Base-by-base conservation (phyloP, 2,329 filamentous ascomycete species). In the Fusarium mangiferae region DNA sequence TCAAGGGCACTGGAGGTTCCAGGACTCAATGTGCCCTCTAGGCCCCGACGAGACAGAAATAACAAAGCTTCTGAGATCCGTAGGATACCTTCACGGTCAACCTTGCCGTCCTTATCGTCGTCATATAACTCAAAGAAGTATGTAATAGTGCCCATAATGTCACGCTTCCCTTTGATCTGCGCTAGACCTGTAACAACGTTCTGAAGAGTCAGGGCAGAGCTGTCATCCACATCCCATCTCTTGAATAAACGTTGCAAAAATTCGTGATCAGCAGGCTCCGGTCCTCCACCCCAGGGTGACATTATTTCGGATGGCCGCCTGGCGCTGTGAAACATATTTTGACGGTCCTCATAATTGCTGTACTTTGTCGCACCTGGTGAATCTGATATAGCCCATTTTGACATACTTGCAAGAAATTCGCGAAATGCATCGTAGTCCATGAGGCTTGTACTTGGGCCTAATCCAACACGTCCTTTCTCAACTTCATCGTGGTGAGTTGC, bases 51-150 rank as follows among this genome's bases (percentile, higher is more conserved):
- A 1, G 95, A 98, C 24, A 99, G 88, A 83, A 99, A 99, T 6
- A 99, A 85, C 38, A 99, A 85, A 1, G 96, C 94, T 82, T 99
- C 96, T 0, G 95, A 98, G 80, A 99, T 98, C 51, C 95, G 89
- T 49, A 99, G 83, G 66, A 99, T 99, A 11, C 96, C 96, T 82
- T 99, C 96, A 17, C 96, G 91, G 79, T 98, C 96, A 10, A 99
- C 95, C 77, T 90, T 94, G 33, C 96, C 96, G 80, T 98, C 95
- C 3, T 91, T 90, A 78, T 96, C 93, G 75, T 99, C 96, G 80
- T 99, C 96, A 81, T 98, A 98, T 1, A 99, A 89, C 78, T 98
- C 94, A 77, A 99, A 99, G 82, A 99, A 98, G 83, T 98, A 98
- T 68, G 92, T 96, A 79, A 99, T 98, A 66, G 94, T 96, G 36